Conservation (phyloP, 148 eudicot species). For the Camellia sinensis region DNA sequence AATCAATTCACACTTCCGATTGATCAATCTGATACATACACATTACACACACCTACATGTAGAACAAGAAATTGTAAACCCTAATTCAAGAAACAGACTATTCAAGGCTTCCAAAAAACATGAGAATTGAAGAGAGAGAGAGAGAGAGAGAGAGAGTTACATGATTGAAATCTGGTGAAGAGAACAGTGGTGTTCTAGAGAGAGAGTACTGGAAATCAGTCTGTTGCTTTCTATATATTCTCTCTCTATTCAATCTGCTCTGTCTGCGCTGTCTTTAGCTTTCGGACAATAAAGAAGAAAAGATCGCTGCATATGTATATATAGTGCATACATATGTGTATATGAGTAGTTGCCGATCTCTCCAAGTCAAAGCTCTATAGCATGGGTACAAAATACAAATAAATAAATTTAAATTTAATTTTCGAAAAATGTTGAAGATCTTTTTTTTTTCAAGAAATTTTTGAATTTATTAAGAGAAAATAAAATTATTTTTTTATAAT, state of each 20-base stretch:
- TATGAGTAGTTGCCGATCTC: neutral
- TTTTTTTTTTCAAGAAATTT: too few relatives aligned
- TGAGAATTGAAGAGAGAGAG: neutral
- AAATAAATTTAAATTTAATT: too few relatives aligned
- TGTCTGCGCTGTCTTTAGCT: constrained; percentile 14
- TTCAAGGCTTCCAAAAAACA: neutral
- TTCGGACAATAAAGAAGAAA: constrained; percentile 8
- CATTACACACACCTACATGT: neutral
- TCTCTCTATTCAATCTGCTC: neutral
- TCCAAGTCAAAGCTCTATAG: neutral
- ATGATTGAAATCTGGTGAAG: neutral
- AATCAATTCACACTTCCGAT: neutral
- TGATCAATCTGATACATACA: neutral
- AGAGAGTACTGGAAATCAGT: neutral
- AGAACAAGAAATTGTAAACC: neutral
- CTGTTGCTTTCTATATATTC: neutral
- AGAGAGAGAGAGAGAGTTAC: neutral
- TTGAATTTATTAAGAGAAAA: too few relatives aligned
- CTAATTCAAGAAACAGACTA: constrained; percentile 4
- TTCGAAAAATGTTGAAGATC: too few relatives aligned
- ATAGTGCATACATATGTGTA: neutral
- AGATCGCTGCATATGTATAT: neutral
- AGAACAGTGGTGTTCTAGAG: neutral
- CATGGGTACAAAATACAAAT: too few relatives aligned
- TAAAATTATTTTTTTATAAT: too few relatives aligned